Evolutionary conservation across 2,329 filamentous ascomycete species (phyloP), one percentile per base, ranked within the genome.

Genomic region (Aspergillus sp.): DNA sequence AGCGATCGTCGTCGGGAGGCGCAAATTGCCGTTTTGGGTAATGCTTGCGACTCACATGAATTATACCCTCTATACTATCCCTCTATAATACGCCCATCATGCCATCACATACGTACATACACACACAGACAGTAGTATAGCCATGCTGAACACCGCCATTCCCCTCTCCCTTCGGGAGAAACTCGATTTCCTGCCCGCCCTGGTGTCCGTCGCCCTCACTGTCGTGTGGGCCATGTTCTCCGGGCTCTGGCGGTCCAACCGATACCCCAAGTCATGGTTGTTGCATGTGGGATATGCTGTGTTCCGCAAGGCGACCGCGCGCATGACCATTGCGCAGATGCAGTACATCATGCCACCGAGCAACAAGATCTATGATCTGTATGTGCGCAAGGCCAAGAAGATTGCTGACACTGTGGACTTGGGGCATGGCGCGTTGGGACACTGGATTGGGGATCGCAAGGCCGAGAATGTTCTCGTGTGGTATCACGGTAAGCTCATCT

Each of bases 401-500:
- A 41, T 57, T n/a, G 52, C 65, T 1, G 54, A 67, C 19, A 63
- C 64, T 0, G 66, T 73, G 14, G 55, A 66, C 2, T 57, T 74
- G 19, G 60, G 62, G 3, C 57, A 69, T 19, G 71, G 70, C 3
- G 70, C 65, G 1, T 53, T 60, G 26, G 71, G 71, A 9, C 70
- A 74, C 47, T 74, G 72, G 72, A 45, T 74, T 3, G 72, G 72
- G 0, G 61, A 71, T 36, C 61, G 54, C 30, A 59, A 67, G 51
- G 69, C 71, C 8, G 64, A 68, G 33, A 68, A 71, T 40, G 64
- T 73, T n/a, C 51, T 75, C n/a, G 60, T 74, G 44, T 75, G 65
- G 65, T 73, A 65, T 47, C 68, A 71, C 36, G 70, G 70, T 73
- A 47, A 32, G 58, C 41, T 22, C 2, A 8, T 13, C 17, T 11